A percentile compares a stretch with the other conserved stretches of the same genome.
phyloP scores from a whole-genome alignment of 2,329 filamentous ascomycete species.

The Talaromyces sp. region DNA sequence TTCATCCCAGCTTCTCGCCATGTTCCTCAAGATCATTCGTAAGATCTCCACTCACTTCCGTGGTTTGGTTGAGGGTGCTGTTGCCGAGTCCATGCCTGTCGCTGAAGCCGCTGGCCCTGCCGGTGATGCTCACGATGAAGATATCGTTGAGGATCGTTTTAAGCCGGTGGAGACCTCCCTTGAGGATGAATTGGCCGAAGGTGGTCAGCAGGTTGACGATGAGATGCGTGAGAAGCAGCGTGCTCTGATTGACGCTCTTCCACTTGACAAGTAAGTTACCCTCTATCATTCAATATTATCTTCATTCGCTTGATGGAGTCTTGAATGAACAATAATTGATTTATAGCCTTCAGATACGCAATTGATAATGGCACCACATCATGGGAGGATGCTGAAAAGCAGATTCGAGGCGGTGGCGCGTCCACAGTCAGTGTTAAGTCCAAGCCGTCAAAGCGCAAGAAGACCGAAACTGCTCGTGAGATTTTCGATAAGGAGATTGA shows the following conservation, averaged over 20 bases:
- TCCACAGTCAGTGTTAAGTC: slow-evolving; percentile 66
- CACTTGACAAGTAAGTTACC: slow-evolving; percentile 74
- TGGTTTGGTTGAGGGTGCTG: slow-evolving; percentile 71
- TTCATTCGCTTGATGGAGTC: neutral
- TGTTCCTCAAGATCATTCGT: slow-evolving; percentile 95
- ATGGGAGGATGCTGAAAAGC: slow-evolving; percentile 71
- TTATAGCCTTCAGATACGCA: slow-evolving; percentile 44
- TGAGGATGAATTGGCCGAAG: slow-evolving; percentile 82
- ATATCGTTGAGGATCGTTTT: slow-evolving; percentile 64
- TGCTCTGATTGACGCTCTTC: slow-evolving; percentile 85
- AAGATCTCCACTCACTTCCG: slow-evolving; percentile 83
- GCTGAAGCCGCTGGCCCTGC: slow-evolving; percentile 45
- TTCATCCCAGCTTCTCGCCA: slow-evolving; percentile 80
- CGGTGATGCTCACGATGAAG: slow-evolving; percentile 67
- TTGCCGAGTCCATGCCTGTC: slow-evolving; percentile 66
- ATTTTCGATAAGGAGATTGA: slow-evolving; percentile 49
- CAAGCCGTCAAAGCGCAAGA: slow-evolving; percentile 80
- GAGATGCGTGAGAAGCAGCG: slow-evolving; percentile 78
- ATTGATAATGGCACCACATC: slow-evolving; percentile 51
- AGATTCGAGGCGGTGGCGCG: slow-evolving; percentile 63
- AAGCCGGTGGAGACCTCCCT: slow-evolving; percentile 71
- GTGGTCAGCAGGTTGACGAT: slow-evolving; percentile 72
- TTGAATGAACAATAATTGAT: slow-evolving; percentile 45
- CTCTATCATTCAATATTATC: slow-evolving; percentile 34
- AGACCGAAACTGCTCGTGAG: slow-evolving; percentile 56